phyloP scores from a whole-genome alignment of 2,329 filamentous ascomycete species.

The Aureobasidium pullulans region DNA sequence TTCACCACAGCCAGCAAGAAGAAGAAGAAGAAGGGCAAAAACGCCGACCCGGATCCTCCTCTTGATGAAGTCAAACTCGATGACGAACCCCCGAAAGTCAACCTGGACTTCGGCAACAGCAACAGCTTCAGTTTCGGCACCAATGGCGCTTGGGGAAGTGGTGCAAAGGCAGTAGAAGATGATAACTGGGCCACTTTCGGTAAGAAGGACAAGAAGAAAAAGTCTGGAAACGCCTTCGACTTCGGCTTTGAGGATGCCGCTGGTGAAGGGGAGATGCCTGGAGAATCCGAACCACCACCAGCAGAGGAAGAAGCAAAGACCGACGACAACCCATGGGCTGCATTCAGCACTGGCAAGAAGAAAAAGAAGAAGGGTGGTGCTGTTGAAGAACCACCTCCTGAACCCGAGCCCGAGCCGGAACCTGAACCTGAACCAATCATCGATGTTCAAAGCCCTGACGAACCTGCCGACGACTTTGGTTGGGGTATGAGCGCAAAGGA shows the following conservation, averaged over 20 bases:
- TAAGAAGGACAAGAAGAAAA: conserved; percentile 30
- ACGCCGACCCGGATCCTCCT: conserved; percentile 17
- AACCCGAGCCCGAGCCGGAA: conserved; percentile 8
- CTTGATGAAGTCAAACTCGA: conserved; percentile 32
- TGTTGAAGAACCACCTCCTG: neutral
- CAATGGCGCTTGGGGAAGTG: conserved; percentile 22
- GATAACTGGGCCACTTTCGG: conserved; percentile 24
- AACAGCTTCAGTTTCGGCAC: conserved; percentile 28
- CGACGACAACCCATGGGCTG: conserved; percentile 28
- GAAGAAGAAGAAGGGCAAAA: conserved; percentile 30
- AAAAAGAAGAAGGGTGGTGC: conserved; percentile 32
- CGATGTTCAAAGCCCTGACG: neutral
- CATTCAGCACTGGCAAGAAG: conserved; percentile 27
- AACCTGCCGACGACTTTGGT: conserved; percentile 20
- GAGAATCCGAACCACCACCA: conserved; percentile 17
- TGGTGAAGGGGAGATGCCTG: neutral
- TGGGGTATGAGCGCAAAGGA: conserved; percentile 19
- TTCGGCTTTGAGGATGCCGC: conserved; percentile 14
- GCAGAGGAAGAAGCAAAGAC: conserved; percentile 20
- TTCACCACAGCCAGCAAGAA: conserved; percentile 24
- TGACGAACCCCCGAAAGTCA: conserved; percentile 39
- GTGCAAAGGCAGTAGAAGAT: conserved; percentile 21
- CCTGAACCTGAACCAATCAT: neutral
- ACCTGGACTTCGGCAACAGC: conserved; percentile 36
- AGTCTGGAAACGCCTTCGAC: conserved; percentile 20